Evolutionary conservation across 1,139 yeast species (phyloP), one percentile per base, ranked within the genome.

Genomic region (Lipomyces yarrowii): DNA sequence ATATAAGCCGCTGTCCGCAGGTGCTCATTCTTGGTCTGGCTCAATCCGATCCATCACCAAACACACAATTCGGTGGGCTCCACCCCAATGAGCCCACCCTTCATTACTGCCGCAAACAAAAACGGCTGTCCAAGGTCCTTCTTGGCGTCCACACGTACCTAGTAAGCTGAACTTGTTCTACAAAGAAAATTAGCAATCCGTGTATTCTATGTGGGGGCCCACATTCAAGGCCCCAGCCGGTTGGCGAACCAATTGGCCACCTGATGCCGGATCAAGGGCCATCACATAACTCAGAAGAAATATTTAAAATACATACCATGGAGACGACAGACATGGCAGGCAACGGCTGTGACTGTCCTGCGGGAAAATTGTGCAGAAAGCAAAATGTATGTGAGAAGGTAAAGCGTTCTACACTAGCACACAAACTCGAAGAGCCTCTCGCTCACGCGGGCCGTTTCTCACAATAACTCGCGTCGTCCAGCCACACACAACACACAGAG

Each of bases 121-220:
- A 26, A 26, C 3, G 4, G 30, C 4, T 6, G 21, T 15, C 21
- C 48, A n/a, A n/a, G 21, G n/a, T 42, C 21, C 48, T 26, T 26
- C 4, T 26, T 3, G 21, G 23, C 48, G 2, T 42, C 48, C 11
- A 23, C n/a, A 21, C 56, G 48, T 60, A 64, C 67, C 65, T 39
- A 65, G 46, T 54, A 65, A 61, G 54, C 66, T 62, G 67, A 65
- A 65, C 48, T 57, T 67, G 59, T 65, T 65, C 69, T 65, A 46
- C 10, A 55, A 18, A 26, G 23, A 33, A 30, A 57, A 18, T 21
- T 30, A 33, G 33, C 48, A 42, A 42, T 26, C 30, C 30, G 30
- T 26, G 30, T 26, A n/a, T n/a, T n/a, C n/a, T 26, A 3, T 26
- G 30, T 26, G 30, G 30, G 30, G 30, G 2, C 2, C 30, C 30